Conservation (phyloP, 495 filamentous ascomycete genomes). For the Daldinia grandis region DNA sequence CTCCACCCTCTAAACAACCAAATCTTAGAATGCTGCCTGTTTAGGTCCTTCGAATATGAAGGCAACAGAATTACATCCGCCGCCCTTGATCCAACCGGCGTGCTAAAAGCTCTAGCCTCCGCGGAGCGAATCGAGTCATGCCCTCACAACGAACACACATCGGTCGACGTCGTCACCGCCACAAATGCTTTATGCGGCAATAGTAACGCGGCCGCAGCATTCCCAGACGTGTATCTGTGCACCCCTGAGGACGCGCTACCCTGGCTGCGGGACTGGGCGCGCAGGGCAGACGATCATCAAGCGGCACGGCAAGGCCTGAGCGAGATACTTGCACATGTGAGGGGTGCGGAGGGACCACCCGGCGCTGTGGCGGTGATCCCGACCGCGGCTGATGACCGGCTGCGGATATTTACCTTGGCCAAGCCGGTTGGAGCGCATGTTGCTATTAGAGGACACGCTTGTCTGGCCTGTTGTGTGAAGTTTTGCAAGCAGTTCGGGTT, state of each 20-base stretch:
- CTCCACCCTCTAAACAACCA: background rate
- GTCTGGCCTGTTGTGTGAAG: slow-evolving; percentile 9
- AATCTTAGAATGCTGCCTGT: background rate
- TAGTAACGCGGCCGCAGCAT: background rate
- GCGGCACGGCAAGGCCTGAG: background rate
- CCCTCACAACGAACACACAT: background rate
- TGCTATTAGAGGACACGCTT: slow-evolving; percentile 14
- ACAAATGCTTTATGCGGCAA: background rate
- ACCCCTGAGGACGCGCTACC: slow-evolving; percentile 8
- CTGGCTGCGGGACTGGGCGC: slow-evolving; percentile 16
- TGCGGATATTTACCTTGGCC: slow-evolving; percentile 5
- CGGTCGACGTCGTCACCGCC: background rate
- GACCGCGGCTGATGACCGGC: background rate
- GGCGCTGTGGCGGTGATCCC: slow-evolving; percentile 5
- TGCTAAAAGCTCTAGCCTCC: slow-evolving; percentile 5
- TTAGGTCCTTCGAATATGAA: background rate
- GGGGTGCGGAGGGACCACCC: background rate
- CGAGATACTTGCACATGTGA: background rate
- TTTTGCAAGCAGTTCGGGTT: slow-evolving; percentile 21
- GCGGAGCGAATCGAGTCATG: slow-evolving; percentile 16
- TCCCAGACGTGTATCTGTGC: slow-evolving; percentile 13
- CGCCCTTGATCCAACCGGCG: background rate
- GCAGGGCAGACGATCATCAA: background rate
- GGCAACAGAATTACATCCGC: background rate
- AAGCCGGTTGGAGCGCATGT: slow-evolving; percentile 26